Evolutionary conservation across 148 eudicot species (phyloP).

Genomic region (Rhododendron vialii): DNA sequence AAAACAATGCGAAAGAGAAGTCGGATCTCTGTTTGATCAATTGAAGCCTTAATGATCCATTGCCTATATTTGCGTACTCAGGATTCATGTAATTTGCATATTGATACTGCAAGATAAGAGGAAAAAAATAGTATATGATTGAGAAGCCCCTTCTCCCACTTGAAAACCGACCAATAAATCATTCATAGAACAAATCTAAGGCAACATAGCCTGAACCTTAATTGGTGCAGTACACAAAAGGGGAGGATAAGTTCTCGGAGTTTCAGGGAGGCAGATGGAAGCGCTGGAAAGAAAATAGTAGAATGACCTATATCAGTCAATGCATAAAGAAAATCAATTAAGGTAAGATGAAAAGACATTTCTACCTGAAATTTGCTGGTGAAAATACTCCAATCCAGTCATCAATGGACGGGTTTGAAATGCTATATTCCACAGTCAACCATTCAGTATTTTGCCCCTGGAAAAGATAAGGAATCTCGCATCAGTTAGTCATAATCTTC

Average conservation of each 20-base stretch:
- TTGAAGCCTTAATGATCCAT: constrained; percentile 62
- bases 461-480: not conserved
- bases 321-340: not conserved
- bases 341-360: not conserved
- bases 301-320: not conserved
- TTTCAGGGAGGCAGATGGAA: constrained; percentile 55
- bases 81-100: constrained; percentile 65
- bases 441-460: constrained; percentile 61
- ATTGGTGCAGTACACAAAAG: constrained; percentile 76
- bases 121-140: not conserved
- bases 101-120: constrained; percentile 56
- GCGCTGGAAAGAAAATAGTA: constrained; percentile 32
- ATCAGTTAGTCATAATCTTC: not conserved
- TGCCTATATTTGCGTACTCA: constrained; percentile 48
- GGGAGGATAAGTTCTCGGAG: constrained; percentile 47
- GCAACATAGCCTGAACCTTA: constrained; percentile 41
- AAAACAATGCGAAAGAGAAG: constrained; percentile 76
- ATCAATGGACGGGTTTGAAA: constrained; percentile 50
- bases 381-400: constrained; percentile 96
- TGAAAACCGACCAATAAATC: not conserved
- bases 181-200: not conserved
- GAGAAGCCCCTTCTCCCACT: not conserved
- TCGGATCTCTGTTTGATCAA: constrained; percentile 87
- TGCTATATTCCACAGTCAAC: constrained; percentile 51
- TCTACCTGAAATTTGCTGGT: constrained; percentile 75